These are phyloP conservation scores for Rhazya stricta DNA, from an alignment of 257 asterid species.

Conservation along the genomic window DNA sequence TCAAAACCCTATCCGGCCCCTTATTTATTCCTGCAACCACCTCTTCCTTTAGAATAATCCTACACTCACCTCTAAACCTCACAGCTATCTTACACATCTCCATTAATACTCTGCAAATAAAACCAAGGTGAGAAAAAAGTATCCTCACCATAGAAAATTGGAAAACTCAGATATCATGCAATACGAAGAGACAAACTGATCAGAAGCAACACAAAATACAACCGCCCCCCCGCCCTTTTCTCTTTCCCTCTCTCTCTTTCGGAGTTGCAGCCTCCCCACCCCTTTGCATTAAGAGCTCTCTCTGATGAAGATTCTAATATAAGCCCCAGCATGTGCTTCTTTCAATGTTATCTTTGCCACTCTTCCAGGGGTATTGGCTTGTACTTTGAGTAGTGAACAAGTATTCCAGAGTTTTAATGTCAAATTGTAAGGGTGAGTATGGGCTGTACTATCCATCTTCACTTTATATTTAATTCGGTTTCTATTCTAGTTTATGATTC, in stretches of 20 bases:
- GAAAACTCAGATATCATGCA: constrained; percentile 11
- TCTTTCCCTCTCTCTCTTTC: constrained; percentile 20
- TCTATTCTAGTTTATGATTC: constrained; percentile 41
- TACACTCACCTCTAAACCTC: constrained; percentile 26
- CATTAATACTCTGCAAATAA: constrained; percentile 36
- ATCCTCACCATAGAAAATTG: constrained; percentile 16
- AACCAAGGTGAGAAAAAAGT: constrained; percentile 5
- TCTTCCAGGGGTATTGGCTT: constrained; percentile 26
- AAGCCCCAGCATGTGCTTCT: constrained; percentile 59
- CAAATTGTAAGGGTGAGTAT: constrained; percentile 34
- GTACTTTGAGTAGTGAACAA: constrained; percentile 38
- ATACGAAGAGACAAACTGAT: constrained; percentile 43
- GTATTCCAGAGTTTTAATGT: constrained; percentile 25
- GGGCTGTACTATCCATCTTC: constrained; percentile 28
- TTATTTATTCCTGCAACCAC: constrained; percentile 43
- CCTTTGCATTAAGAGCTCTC: constrained; percentile 54
- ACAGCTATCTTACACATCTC: constrained; percentile 25
- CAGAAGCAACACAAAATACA: constrained; percentile 26
- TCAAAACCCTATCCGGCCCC: constrained; percentile 20
- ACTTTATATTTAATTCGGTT: constrained; percentile 51
- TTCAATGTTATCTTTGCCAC: constrained; percentile 62
- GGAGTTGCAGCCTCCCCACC: constrained; percentile 22
- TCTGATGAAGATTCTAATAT: constrained; percentile 49
- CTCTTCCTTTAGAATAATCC: constrained; percentile 42
- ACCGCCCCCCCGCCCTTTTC: constrained; percentile 15